Evolutionary conservation across 768 basidiomycete genomes (phyloP).

Genomic region (Phylloporus sp.): DNA sequence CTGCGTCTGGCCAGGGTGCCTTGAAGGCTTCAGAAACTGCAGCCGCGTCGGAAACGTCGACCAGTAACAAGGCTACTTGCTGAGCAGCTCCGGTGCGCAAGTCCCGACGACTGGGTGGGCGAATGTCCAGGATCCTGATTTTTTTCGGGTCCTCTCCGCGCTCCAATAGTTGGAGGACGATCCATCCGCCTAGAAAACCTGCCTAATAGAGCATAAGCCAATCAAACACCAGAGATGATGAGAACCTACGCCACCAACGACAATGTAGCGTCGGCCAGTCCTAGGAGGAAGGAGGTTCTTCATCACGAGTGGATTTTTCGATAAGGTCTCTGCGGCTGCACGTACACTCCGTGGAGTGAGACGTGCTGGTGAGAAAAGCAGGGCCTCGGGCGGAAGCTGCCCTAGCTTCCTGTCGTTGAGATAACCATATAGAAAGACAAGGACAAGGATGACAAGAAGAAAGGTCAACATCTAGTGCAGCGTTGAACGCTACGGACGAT

Average conservation of each 20-base stretch:
- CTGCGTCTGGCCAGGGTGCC: constrained; percentile 53
- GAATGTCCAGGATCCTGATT: constrained; percentile 67
- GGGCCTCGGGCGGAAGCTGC: constrained; percentile 44
- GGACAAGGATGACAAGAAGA: constrained; percentile 2
- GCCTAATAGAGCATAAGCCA: constrained; percentile 38
- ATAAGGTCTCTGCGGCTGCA: constrained; percentile 37
- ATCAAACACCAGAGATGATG: neutral
- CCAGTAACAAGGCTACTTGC: constrained; percentile 53
- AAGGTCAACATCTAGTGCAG: constrained; percentile 16
- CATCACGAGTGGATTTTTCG: constrained; percentile 32
- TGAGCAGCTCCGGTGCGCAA: constrained; percentile 48
- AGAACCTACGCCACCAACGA: constrained; percentile 65
- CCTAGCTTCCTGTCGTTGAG: constrained; percentile 54
- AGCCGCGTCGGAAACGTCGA: constrained; percentile 52
- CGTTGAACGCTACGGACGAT: neutral
- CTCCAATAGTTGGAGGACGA: constrained; percentile 60
- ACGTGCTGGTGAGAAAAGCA: constrained; percentile 49
- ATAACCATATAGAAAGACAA: constrained; percentile 36
- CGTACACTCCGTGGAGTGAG: constrained; percentile 41
- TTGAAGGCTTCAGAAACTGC: constrained; percentile 60
- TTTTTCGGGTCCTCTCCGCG: constrained; percentile 66
- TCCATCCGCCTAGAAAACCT: constrained; percentile 78
- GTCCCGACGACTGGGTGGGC: constrained; percentile 54
- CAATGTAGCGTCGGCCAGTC: constrained; percentile 72
- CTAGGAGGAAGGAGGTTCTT: constrained; percentile 54